phyloP scores from a whole-genome alignment of 2,329 filamentous ascomycete genomes.

The Stagonosporopsis rhizophila region DNA sequence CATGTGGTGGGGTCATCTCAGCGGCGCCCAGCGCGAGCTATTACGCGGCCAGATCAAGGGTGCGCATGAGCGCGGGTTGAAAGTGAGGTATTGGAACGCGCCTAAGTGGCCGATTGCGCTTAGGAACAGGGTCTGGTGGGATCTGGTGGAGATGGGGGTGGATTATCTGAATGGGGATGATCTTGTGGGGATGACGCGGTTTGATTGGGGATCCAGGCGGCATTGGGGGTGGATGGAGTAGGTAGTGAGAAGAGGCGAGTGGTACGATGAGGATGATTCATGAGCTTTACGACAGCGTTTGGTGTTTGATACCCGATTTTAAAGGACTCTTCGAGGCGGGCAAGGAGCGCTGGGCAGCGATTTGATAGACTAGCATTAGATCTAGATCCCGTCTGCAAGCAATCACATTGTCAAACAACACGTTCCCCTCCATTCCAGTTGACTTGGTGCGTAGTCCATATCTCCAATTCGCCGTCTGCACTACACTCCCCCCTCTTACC shows the following conservation, averaged over 20 bases:
- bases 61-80: conserved; percentile 61
- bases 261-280: neutral
- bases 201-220: conserved; percentile 54
- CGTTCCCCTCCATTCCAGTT: neutral
- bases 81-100: conserved; percentile 64
- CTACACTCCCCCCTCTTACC: too few species aligned
- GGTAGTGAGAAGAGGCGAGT: neutral
- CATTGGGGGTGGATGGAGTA: conserved; percentile 36
- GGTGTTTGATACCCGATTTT: neutral
- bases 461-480: too few species aligned
- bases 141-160: conserved; percentile 61
- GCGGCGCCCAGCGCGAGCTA: conserved; percentile 52
- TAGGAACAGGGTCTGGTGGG: conserved; percentile 62
- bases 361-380: neutral
- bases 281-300: conserved; percentile 15
- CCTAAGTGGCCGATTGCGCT: conserved; percentile 63
- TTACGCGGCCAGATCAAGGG: conserved; percentile 61
- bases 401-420: neutral
- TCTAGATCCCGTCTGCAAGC: neutral
- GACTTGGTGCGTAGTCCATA: neutral
- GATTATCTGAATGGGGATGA: conserved; percentile 67
- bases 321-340: neutral
- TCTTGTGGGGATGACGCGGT: conserved; percentile 55
- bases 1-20: conserved; percentile 58
- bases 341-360: too few species aligned